Evolutionary conservation across 176 grass and related monocot species (phyloP), one percentile per base, ranked within the genome.

Genomic region (Oryza glumipatula): DNA sequence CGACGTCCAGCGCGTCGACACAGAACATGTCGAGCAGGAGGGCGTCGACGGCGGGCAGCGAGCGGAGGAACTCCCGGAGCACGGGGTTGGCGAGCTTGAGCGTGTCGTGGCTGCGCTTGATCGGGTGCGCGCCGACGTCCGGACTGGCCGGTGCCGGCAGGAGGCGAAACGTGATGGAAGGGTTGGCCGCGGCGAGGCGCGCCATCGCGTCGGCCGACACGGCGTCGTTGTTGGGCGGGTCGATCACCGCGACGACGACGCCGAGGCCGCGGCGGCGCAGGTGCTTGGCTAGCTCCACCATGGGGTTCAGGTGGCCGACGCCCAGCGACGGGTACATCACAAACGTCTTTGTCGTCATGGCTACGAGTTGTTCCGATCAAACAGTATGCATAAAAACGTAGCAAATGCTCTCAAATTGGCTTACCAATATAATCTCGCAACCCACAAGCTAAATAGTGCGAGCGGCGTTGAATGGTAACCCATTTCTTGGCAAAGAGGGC

Each of bases 1-100:
- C 91, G 11, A 90, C 88, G 32, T 93, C 85, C n/a, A 85, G 85
- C 68, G 91, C 77, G 72, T 86, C 72, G 63, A 14, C 66, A 78
- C 88, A 87, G 82, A 93, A 93, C 76, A 93, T 90, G 88, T 93
- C 91, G 70, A 88, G 82, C 9, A 93, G 38, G 73, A 93, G 72
- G 0, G 36, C 36, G 36, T 38, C 36, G 36, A 38, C 36, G 36
- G 36, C 36, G 36, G 36, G 36, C 36, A 6, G 36, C 4, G 36
- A 38, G 4, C 4, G 36, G 36, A 38, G 36, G 36, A 38, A 38
- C 4, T 38, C 36, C 5, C 36, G 36, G 36, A 38, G 36, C 36
- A 38, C 36, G 36, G 36, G 4, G 36, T 38, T 38, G 36, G 36
- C 36, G 36, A 38, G 36, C 36, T 6, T 3, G 36, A 38, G 36